phyloP scores from a whole-genome alignment of 257 asterid genomes.

The Ilex asprella region DNA sequence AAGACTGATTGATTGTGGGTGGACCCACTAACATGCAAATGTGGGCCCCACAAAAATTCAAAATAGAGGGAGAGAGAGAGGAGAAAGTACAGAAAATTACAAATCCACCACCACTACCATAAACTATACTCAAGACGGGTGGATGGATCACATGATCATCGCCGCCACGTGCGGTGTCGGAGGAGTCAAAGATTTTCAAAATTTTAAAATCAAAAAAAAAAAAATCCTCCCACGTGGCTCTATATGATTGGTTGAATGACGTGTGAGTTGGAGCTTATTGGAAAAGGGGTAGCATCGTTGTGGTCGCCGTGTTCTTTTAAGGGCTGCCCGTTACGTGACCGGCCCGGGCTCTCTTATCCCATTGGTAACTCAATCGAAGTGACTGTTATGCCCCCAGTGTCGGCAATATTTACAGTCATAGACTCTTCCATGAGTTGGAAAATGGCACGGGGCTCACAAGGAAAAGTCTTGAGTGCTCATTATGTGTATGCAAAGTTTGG shows the following conservation, averaged over 20 bases:
- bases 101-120: too few species aligned
- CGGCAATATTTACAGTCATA: background rate
- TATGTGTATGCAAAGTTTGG: too few species aligned
- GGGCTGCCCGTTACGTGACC: conserved; percentile 23
- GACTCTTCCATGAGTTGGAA: background rate
- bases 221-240: conserved; percentile 22
- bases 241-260: conserved; percentile 21
- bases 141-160: conserved; percentile 25
- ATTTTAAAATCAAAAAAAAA: too few species aligned
- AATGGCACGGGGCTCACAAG: background rate
- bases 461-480: background rate
- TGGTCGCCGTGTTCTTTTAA: conserved; percentile 17
- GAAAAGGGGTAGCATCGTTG: conserved; percentile 14
- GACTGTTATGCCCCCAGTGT: background rate
- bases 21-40: too few species aligned
- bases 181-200: conserved; percentile 15
- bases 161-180: conserved; percentile 39
- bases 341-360: conserved; percentile 12
- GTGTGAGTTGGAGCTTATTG: conserved; percentile 22
- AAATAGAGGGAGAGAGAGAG: too few species aligned
- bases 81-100: too few species aligned
- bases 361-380: background rate
- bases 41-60: background rate
- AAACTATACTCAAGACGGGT: too few species aligned
- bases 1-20: too few species aligned